phyloP scores from a whole-genome alignment of 768 basidiomycete genomes.

The Collybia nuda region DNA sequence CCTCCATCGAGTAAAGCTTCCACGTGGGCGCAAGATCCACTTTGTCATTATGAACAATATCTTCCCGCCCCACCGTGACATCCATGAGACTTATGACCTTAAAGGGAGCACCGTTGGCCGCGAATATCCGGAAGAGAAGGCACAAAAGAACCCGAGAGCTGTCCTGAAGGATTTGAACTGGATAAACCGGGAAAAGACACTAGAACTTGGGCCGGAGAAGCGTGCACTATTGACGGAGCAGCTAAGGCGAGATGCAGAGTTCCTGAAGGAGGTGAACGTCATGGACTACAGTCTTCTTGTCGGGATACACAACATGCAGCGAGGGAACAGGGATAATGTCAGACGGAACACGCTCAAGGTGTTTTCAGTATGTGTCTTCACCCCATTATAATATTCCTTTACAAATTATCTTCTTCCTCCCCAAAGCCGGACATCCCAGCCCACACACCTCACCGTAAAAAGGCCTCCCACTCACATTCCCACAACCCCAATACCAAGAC shows the following conservation, averaged over 20 bases:
- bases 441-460: slow-evolving; percentile 48
- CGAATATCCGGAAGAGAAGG: slow-evolving; percentile 82
- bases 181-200: slow-evolving; percentile 73
- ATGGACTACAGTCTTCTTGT: slow-evolving; percentile 98
- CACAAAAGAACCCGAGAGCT: slow-evolving; percentile 78
- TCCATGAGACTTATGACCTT: slow-evolving; percentile 97
- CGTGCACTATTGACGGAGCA: slow-evolving; percentile 89
- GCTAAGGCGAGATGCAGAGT: slow-evolving; percentile 81
- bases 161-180: slow-evolving; percentile 97
- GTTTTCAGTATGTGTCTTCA: slow-evolving; percentile 68
- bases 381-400: neutral
- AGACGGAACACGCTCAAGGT: slow-evolving; percentile 89
- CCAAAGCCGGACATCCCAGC: slow-evolving; percentile 66
- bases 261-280: slow-evolving; percentile 78
- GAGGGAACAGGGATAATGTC: slow-evolving; percentile 91
- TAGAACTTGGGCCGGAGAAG: slow-evolving; percentile 97
- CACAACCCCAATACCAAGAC: slow-evolving; percentile 40
- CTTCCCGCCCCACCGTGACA: slow-evolving; percentile 94
- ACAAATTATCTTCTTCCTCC: slow-evolving; percentile 4
- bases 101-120: slow-evolving; percentile 94
- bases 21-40: slow-evolving; percentile 91
- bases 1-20: slow-evolving; percentile 95
- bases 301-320: slow-evolving; percentile 88
- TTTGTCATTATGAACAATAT: slow-evolving; percentile 99
- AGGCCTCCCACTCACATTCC: slow-evolving; percentile 36